These are phyloP conservation scores for Ceratocystiopsis sp. DNA, from an alignment of 2,329 filamentous ascomycete species.

Conservation along the genomic window DNA sequence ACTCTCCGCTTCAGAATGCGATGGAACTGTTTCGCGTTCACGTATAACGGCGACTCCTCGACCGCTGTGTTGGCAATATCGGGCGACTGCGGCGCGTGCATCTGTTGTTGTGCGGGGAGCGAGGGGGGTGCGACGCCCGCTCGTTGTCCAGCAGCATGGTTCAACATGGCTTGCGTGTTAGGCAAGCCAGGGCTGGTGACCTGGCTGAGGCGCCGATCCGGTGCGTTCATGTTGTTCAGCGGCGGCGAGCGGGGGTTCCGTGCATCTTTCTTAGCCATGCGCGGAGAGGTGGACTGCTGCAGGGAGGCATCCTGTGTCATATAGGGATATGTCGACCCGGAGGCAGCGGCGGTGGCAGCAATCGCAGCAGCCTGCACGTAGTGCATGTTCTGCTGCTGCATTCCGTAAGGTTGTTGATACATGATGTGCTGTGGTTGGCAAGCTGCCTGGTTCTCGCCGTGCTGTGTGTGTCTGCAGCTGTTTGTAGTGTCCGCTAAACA, in stretches of 20 bases:
- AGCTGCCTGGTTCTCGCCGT: not conserved
- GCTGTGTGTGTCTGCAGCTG: no score
- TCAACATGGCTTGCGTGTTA: constrained; percentile 61
- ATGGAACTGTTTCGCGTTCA: constrained; percentile 98
- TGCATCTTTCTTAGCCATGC: constrained; percentile 58
- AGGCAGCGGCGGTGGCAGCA: constrained; percentile 80
- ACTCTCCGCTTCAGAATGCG: constrained; percentile 89
- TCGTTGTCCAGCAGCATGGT: constrained; percentile 37
- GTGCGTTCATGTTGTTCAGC: constrained; percentile 43
- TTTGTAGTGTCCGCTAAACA: no score
- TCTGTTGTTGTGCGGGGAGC: constrained; percentile 44
- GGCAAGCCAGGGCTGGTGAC: constrained; percentile 59
- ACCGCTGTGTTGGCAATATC: constrained; percentile 56
- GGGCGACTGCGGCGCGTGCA: constrained; percentile 56
- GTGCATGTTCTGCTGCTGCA: constrained; percentile 58
- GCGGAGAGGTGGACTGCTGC: constrained; percentile 57
- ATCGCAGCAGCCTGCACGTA: constrained; percentile 89
- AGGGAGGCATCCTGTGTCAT: constrained; percentile 53
- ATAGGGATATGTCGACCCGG: constrained; percentile 60
- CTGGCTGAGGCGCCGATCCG: constrained; percentile 52
- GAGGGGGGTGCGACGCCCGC: constrained; percentile 38
- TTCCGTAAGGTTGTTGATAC: constrained; percentile 64
- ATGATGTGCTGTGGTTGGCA: constrained; percentile 25
- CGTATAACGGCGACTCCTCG: constrained; percentile 89
- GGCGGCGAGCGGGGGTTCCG: constrained; percentile 64